Percentiles rank a stretch among this genome's conserved stretches.
Conservation (phyloP, 139 green algal species). For the Micractinium conductrix region DNA sequence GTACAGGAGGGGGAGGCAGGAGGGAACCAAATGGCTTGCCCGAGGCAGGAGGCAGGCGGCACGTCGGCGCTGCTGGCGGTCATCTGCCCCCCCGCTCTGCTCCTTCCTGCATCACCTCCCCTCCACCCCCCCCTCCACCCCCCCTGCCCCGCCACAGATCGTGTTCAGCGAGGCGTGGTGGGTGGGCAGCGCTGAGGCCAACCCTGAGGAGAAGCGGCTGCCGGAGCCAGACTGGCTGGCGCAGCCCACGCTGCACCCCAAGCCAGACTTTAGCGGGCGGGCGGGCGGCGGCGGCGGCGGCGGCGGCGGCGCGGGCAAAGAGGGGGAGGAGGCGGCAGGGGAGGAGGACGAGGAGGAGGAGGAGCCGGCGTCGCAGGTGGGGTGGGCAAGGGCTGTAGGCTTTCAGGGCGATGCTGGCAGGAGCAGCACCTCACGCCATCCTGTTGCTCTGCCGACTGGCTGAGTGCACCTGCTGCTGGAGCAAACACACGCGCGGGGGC, state of each 20-base stretch:
- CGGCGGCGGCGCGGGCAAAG: not conserved
- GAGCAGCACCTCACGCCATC: too few species aligned
- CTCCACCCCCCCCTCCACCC: too few species aligned
- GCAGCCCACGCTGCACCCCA: constrained; percentile 9
- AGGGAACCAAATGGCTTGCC: too few species aligned
- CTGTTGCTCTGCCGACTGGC: too few species aligned
- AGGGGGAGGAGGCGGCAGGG: not conserved
- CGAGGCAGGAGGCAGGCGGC: too few species aligned
- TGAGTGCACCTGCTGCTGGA: too few species aligned
- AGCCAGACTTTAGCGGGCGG: constrained; percentile 30
- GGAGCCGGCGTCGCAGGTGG: constrained; percentile 14
- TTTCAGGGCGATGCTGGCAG: too few species aligned
- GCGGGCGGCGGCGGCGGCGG: not conserved
- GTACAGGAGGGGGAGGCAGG: too few species aligned
- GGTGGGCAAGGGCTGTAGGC: too few species aligned
- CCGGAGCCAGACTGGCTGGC: constrained; percentile 69
- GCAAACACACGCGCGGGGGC: too few species aligned
- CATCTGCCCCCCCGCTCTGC: not conserved
- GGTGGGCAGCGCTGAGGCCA: constrained; percentile 82
- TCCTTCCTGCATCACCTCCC: not conserved
- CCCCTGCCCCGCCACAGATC: constrained; percentile 52
- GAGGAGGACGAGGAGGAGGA: constrained; percentile 21
- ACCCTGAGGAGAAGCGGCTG: constrained; percentile 79
- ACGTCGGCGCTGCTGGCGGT: not conserved
- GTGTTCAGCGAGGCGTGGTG: constrained; percentile 84